A percentile compares a stretch with the other conserved stretches of the same genome.
Conservation (phyloP, 352 stramenopile species). For the Globisporangium rhizosaccharum region DNA sequence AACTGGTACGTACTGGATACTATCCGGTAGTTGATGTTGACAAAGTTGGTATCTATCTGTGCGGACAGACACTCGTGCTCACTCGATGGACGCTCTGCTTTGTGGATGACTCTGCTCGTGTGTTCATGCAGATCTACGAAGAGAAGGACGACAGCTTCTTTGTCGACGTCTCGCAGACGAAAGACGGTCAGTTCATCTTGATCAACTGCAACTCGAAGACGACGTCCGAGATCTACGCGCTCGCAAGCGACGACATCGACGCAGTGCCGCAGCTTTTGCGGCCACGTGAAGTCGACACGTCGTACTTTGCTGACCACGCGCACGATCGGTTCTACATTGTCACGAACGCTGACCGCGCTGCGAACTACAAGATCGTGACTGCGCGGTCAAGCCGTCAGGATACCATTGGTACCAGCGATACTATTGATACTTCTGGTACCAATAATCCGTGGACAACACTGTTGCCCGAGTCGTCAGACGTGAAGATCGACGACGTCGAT, state of each 20-base stretch:
- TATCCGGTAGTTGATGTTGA: too few species aligned
- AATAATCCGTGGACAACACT: conserved; percentile 37
- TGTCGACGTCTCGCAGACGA: conserved; percentile 81
- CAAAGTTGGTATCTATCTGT: too few species aligned
- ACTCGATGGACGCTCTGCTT: too few species aligned
- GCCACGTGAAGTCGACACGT: conserved; percentile 39
- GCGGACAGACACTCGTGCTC: too few species aligned
- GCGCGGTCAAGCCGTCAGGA: background rate
- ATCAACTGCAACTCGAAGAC: conserved; percentile 89
- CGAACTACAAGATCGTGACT: conserved; percentile 74
- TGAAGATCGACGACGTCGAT: conserved; percentile 89
- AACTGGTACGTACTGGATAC: conserved; percentile 28
- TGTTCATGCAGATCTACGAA: conserved; percentile 52
- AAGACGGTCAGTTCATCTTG: conserved; percentile 72
- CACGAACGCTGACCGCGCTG: conserved; percentile 64
- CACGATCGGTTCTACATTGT: conserved; percentile 69
- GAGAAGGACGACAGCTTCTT: conserved; percentile 75
- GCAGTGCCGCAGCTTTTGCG: conserved; percentile 42
- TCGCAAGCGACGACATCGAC: conserved; percentile 20
- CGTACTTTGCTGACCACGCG: conserved; percentile 85
- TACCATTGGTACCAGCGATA: background rate
- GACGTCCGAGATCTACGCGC: conserved; percentile 76
- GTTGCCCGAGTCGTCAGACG: conserved; percentile 43
- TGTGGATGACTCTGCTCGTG: background rate
- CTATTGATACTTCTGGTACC: background rate